Conservation (phyloP, 2,329 filamentous ascomycete genomes). For the Penicillium sp. region DNA sequence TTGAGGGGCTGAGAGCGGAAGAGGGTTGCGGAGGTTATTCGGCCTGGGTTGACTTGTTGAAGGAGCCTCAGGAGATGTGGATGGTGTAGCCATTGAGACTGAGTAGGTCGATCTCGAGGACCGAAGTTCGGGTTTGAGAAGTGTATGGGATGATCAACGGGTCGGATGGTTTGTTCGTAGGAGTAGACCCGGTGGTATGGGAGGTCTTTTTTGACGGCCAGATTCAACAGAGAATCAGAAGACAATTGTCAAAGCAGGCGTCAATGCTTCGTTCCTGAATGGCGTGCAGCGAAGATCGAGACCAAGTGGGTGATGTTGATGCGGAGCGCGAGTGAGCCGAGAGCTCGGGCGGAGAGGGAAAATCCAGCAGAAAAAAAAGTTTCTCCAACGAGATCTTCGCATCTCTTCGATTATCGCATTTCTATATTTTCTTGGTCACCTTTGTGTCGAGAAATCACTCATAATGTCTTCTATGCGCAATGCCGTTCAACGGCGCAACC, state of each 20-base stretch:
- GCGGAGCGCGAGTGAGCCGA: slow-evolving; percentile 26
- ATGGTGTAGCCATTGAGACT: slow-evolving; percentile 25
- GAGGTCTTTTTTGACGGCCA: neutral
- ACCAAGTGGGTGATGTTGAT: slow-evolving; percentile 23
- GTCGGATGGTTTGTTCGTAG: slow-evolving; percentile 1
- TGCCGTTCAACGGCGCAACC: slow-evolving; percentile 75
- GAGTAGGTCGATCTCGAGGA: slow-evolving; percentile 18
- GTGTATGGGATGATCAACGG: slow-evolving; percentile 12
- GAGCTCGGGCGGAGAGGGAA: slow-evolving; percentile 25
- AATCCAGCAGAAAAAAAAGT: slow-evolving; percentile 29
- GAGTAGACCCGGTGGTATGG: neutral
- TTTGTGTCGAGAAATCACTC: neutral
- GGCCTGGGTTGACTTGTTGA: slow-evolving; percentile 22
- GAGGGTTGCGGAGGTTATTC: slow-evolving; percentile 65
- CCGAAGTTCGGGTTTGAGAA: slow-evolving; percentile 19
- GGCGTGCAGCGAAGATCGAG: slow-evolving; percentile 4
- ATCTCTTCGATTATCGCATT: neutral
- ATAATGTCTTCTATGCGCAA: slow-evolving; percentile 62
- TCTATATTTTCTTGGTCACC: neutral
- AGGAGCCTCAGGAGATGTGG: slow-evolving; percentile 25
- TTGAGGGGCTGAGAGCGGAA: slow-evolving; percentile 79
- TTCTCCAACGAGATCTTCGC: slow-evolving; percentile 14
- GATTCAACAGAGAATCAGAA: neutral
- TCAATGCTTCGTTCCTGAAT: neutral
- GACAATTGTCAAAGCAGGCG: neutral